phyloP scores from a whole-genome alignment of 2,329 filamentous ascomycete species.

The Botryotinia calthae region DNA sequence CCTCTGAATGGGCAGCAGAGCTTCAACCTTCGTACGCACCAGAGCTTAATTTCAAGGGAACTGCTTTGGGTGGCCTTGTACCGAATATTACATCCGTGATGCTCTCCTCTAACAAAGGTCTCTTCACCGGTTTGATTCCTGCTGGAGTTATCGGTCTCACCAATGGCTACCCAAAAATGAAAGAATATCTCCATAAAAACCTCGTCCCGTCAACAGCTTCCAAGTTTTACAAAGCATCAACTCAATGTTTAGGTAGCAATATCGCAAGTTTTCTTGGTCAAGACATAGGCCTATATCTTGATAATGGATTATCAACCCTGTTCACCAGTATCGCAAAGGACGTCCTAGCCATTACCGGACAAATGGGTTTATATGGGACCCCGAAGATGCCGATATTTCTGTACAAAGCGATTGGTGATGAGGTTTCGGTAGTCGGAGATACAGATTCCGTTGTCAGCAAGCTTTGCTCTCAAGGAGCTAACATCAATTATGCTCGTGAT shows the following conservation, averaged over 20 bases:
- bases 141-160: slow-evolving; percentile 22
- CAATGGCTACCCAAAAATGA: slow-evolving; percentile 14
- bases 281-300: slow-evolving; percentile 45
- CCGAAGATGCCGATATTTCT: slow-evolving; percentile 49
- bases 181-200: slow-evolving; percentile 15
- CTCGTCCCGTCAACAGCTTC: slow-evolving; percentile 35
- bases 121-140: slow-evolving; percentile 36
- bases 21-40: slow-evolving; percentile 53
- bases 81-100: slow-evolving; percentile 44
- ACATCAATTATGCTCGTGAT: slow-evolving; percentile 47
- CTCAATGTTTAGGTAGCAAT: slow-evolving; percentile 34
- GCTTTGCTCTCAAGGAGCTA: slow-evolving; percentile 44
- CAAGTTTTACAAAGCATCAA: slow-evolving; percentile 36
- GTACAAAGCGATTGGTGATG: slow-evolving; percentile 50
- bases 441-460: slow-evolving; percentile 45
- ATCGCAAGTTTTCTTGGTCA: slow-evolving; percentile 37
- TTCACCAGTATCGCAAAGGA: background rate
- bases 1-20: slow-evolving; percentile 52
- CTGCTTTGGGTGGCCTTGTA: slow-evolving; percentile 49
- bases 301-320: slow-evolving; percentile 37
- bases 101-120: slow-evolving; percentile 36
- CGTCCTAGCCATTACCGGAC: background rate
- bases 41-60: slow-evolving; percentile 49
- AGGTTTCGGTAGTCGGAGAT: slow-evolving; percentile 44
- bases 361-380: slow-evolving; percentile 39